These are phyloP conservation scores for Talinum fruticosum DNA, from an alignment of 148 eudicot species.

Conservation along the genomic window DNA sequence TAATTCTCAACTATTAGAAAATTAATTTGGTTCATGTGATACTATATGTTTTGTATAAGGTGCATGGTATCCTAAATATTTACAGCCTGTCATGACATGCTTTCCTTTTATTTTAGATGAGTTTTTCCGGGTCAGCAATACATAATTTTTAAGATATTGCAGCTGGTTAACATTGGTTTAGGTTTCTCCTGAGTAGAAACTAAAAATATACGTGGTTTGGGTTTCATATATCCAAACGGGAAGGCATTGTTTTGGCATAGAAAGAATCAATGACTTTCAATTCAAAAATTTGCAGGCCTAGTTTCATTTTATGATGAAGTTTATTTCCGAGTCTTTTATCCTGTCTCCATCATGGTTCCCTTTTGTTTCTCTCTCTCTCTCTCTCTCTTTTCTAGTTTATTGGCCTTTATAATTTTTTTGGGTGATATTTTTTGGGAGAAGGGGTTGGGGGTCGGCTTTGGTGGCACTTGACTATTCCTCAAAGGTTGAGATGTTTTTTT, in stretches of 20 bases:
- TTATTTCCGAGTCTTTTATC: not conserved
- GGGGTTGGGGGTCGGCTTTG: not conserved
- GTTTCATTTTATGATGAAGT: not conserved
- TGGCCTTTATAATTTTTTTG: too few relatives aligned
- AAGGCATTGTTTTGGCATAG: too few relatives aligned
- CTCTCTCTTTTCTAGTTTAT: too few relatives aligned
- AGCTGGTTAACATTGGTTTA: not conserved
- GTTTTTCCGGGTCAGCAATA: not conserved
- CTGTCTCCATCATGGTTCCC: not conserved
- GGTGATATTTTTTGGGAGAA: not conserved
- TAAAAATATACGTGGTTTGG: too few relatives aligned
- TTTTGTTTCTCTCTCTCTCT: not conserved
- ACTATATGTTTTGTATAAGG: too few relatives aligned
- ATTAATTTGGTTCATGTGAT: too few relatives aligned
- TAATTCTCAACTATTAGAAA: not conserved
- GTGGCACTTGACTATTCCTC: not conserved
- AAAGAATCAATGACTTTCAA: not conserved
- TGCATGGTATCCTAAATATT: too few relatives aligned
- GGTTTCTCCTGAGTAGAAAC: not conserved
- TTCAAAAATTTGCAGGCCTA: not conserved
- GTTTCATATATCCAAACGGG: too few relatives aligned
- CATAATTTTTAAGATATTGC: not conserved
- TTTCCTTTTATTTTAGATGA: not conserved
- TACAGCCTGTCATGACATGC: not conserved
- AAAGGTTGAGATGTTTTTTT: not conserved